A percentile compares a stretch with the other conserved stretches of the same genome.
Conservation (phyloP, 148 eudicot species). For the Dianthus caryophyllus region DNA sequence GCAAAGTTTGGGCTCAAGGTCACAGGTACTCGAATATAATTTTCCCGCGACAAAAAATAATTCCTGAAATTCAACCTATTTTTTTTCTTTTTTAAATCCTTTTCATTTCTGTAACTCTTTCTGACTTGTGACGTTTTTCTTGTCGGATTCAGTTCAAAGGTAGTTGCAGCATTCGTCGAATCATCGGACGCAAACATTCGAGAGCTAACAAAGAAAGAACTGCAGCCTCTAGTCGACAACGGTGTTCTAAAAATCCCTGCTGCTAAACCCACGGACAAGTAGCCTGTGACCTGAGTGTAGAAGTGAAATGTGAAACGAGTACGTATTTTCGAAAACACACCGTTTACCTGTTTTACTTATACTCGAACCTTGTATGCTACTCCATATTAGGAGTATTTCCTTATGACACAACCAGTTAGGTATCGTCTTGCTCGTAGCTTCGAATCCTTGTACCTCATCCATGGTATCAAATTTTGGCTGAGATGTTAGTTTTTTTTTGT, state of each 20-base stretch:
- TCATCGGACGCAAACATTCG: constrained; percentile 47
- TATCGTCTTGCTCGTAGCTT: constrained; percentile 1
- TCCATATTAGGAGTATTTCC: not conserved
- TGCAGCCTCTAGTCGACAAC: constrained; percentile 62
- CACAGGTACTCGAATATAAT: constrained; percentile 52
- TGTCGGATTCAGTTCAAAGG: constrained; percentile 50
- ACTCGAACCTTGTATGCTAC: not conserved
- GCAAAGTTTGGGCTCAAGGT: constrained; percentile 66
- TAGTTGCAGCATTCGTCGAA: constrained; percentile 67
- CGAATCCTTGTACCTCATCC: not conserved
- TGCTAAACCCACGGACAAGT: constrained; percentile 30
- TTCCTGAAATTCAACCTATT: too few relatives aligned
- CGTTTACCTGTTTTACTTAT: too few relatives aligned
- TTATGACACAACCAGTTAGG: not conserved
- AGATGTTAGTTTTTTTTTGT: too few relatives aligned
- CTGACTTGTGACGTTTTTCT: constrained; percentile 5
- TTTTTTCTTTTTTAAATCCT: too few relatives aligned
- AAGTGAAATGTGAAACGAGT: not conserved
- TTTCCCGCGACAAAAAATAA: not conserved
- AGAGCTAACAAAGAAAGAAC: constrained; percentile 48
- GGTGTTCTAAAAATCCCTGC: constrained; percentile 56
- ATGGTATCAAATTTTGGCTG: too few relatives aligned
- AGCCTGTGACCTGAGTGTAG: not conserved
- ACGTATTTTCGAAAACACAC: not conserved
- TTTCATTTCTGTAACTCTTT: not conserved